Conservation (phyloP, 805 yeast genomes). For the Metschnikowia colocasiae region DNA sequence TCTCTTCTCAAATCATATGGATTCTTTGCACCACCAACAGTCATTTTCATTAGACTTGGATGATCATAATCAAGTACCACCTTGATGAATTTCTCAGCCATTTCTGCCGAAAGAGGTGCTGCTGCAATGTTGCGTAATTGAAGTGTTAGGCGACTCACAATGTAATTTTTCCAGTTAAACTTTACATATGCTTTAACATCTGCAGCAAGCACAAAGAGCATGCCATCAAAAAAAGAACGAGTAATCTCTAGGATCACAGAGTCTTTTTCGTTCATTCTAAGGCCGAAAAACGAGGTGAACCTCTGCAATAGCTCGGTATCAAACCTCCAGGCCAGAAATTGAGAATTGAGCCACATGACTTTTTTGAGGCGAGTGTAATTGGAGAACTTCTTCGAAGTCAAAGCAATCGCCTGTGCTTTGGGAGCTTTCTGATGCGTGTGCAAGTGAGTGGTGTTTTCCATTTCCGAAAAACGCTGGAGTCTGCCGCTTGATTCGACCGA, state of each 20-base stretch:
- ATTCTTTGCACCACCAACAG: constrained; percentile 16
- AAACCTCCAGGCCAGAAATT: constrained; percentile 25
- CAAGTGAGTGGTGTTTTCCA: not conserved
- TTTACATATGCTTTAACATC: constrained; percentile 24
- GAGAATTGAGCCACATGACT: constrained; percentile 27
- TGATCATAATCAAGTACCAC: constrained; percentile 5
- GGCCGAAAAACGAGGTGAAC: constrained; percentile 8
- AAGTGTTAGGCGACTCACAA: constrained; percentile 28
- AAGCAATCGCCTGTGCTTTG: constrained; percentile 5
- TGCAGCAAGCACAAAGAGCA: constrained; percentile 17
- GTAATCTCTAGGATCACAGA: constrained; percentile 21
- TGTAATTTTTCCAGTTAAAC: constrained; percentile 36
- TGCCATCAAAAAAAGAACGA: constrained; percentile 21
- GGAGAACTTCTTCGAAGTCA: constrained; percentile 11
- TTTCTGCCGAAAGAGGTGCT: not conserved
- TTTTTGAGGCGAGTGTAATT: constrained; percentile 22
- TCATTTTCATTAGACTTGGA: constrained; percentile 5
- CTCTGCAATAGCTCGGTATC: constrained; percentile 11
- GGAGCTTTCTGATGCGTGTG: not conserved
- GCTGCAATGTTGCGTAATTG: constrained; percentile 18
- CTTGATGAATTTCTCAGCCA: constrained; percentile 6
- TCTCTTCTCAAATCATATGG: constrained; percentile 24
- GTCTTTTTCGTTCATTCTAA: constrained; percentile 12
- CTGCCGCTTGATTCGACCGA: constrained; percentile 6
- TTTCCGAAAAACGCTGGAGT: not conserved